These are phyloP conservation scores for Chrysoporthe austroafricana DNA, from an alignment of 2,329 filamentous ascomycete species.

Conservation along the genomic window DNA sequence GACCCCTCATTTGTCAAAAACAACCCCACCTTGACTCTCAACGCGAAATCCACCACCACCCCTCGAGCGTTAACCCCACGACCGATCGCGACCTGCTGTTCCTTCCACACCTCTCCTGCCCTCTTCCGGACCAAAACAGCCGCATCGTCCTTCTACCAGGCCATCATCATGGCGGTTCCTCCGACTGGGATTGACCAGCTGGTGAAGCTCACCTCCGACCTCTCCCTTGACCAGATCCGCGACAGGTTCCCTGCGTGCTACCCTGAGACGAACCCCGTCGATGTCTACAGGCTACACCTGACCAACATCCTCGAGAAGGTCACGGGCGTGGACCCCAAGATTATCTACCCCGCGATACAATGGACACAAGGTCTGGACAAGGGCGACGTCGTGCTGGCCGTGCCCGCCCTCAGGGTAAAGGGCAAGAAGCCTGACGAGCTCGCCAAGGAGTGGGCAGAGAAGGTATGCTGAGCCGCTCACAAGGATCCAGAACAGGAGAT, in stretches of 20 bases:
- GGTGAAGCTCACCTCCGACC: slow-evolving; percentile 40
- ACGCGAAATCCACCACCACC: slow-evolving; percentile 5
- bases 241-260: slow-evolving; percentile 59
- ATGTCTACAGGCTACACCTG: slow-evolving; percentile 79
- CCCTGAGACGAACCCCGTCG: slow-evolving; percentile 74
- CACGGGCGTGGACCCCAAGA: slow-evolving; percentile 69
- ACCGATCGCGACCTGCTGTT: not conserved
- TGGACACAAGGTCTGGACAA: slow-evolving; percentile 82
- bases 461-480: slow-evolving; percentile 48
- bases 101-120: slow-evolving; percentile 9
- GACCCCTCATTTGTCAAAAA: slow-evolving; percentile 24
- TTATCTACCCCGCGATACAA: slow-evolving; percentile 76
- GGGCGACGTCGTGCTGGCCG: slow-evolving; percentile 78
- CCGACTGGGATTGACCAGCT: slow-evolving; percentile 38
- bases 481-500: not conserved
- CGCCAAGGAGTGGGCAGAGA: slow-evolving; percentile 62
- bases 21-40: slow-evolving; percentile 24
- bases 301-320: slow-evolving; percentile 69
- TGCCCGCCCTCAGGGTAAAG: slow-evolving; percentile 79
- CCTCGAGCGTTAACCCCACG: slow-evolving; percentile 12
- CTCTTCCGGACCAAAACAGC: not conserved
- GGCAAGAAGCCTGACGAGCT: slow-evolving; percentile 67
- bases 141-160: slow-evolving; percentile 24
- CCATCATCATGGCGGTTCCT: slow-evolving; percentile 27
- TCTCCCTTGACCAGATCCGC: slow-evolving; percentile 41